These are phyloP conservation scores for Yamadazyma diospyri DNA, from an alignment of 1,139 yeast genomes.

Conservation along the genomic window DNA sequence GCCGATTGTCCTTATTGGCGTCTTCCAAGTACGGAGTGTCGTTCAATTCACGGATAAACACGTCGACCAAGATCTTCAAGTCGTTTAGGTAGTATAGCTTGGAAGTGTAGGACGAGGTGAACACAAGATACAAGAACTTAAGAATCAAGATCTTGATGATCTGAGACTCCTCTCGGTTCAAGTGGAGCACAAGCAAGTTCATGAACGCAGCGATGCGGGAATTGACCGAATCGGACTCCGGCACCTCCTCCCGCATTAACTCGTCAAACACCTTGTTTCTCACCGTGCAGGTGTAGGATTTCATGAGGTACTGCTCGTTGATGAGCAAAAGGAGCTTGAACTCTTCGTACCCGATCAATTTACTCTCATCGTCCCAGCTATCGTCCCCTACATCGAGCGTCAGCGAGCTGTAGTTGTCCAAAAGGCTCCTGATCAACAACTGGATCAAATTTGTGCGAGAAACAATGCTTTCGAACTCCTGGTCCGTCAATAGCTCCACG, in stretches of 20 bases:
- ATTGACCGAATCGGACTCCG: slow-evolving; percentile 17
- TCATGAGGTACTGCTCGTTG: slow-evolving; percentile 84
- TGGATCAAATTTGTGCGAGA: slow-evolving; percentile 26
- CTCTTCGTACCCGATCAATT: slow-evolving; percentile 62
- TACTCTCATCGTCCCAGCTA: slow-evolving; percentile 55
- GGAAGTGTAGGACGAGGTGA: slow-evolving; percentile 62
- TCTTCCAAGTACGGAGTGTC: slow-evolving; percentile 48
- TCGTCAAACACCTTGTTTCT: slow-evolving; percentile 50
- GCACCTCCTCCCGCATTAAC: slow-evolving; percentile 22
- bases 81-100: slow-evolving; percentile 81
- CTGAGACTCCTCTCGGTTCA: slow-evolving; percentile 75
- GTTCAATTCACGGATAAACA: slow-evolving; percentile 73
- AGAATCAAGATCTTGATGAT: slow-evolving; percentile 75
- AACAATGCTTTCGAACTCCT: slow-evolving; percentile 31
- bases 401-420: slow-evolving; percentile 36
- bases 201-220: slow-evolving; percentile 34
- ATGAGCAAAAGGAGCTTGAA: slow-evolving; percentile 71
- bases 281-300: slow-evolving; percentile 34
- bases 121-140: slow-evolving; percentile 70
- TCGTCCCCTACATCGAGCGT: slow-evolving; percentile 32
- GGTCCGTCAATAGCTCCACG: slow-evolving; percentile 31
- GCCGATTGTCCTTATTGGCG: slow-evolving; percentile 46
- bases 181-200: slow-evolving; percentile 45
- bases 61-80: slow-evolving; percentile 80
- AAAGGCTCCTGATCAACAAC: slow-evolving; percentile 48